Evolutionary conservation across 78 protist species (phyloP), one percentile per base, ranked within the genome.

Genomic region (Chrysochromulina tobinii): DNA sequence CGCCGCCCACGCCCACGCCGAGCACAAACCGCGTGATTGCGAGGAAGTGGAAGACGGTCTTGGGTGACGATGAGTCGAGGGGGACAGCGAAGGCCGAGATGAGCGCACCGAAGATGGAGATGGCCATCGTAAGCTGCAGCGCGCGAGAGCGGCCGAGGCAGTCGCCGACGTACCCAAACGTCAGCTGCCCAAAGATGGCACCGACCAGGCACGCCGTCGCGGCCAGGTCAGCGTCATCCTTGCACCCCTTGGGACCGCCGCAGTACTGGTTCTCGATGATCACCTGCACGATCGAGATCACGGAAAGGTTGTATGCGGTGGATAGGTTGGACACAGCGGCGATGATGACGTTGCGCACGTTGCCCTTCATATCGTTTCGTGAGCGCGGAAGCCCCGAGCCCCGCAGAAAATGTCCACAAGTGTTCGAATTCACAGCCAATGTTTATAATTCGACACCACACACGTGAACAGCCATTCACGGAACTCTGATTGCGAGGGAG

Each of bases 1-100:
- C 98, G 48, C 92, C 92, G 38, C 98, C 98, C 48, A 96, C 89
- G 48, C 98, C 98, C 54, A 96, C 88, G 0, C 98, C 98, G 38
- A 96, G 92, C 9, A 94, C 53, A 2, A 94, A 67, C 50, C 97
- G 79, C 38, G 50, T 14, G 61, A 77, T 0, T 54, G 73, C 61
- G 14, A 92, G 69, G 3, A 51, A n/a, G 66, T 0, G 68, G 15
- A 86, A 6, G 14, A 67, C 68, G 17, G 61, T 21, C n/a, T 3
- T 2, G 72, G 3, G 21, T 8, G 27, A 0, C 51, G 50, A 27
- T 0, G 9, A 50, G 53, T 1, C 48, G 61, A 25, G 14, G 5
- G 73, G 81, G 2, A 91, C 54, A 38, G 91, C 89, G 1, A 58
- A 1, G 53, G 72, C 90, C 23, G 58, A 27, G 54, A 23, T 20